Conservation (phyloP, 1,284 basidiomycete species). For the Rhodotorula sp. region DNA sequence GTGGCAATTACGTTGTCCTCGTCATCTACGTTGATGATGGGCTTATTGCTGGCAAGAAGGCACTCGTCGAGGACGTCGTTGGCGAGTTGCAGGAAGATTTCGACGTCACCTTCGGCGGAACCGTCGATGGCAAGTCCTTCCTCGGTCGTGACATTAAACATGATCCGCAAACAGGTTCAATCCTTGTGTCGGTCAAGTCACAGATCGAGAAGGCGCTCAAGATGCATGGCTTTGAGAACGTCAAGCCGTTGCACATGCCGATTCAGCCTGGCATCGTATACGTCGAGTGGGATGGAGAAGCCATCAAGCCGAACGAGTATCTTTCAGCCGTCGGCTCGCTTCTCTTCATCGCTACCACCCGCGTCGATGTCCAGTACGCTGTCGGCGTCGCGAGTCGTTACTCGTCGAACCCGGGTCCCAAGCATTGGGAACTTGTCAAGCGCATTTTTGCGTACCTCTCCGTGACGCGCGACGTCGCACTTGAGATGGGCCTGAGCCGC, state of each 20-base stretch:
- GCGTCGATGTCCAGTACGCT: conserved; percentile 4
- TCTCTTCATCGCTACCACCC: conserved; percentile 3
- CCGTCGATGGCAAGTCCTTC: background rate
- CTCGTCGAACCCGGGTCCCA: background rate
- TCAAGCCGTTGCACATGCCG: background rate
- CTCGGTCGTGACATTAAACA: background rate
- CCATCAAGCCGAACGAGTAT: background rate
- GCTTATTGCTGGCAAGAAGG: background rate
- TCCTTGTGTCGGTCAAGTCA: background rate
- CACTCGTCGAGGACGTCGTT: background rate
- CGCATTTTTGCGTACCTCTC: conserved; percentile 1
- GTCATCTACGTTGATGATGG: conserved; percentile 2
- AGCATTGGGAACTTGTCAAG: conserved; percentile 1
- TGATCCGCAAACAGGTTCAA: background rate
- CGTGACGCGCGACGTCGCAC: background rate
- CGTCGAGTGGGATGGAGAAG: background rate
- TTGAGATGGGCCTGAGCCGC: background rate
- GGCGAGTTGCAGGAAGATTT: background rate
- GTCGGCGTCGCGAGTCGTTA: background rate
- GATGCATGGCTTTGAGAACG: background rate
- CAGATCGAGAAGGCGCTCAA: conserved; percentile 4
- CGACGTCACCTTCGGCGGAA: background rate
- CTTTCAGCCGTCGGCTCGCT: background rate
- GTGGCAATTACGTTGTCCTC: background rate
- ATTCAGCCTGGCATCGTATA: conserved; percentile 6